Percentiles rank a stretch among this genome's conserved stretches.
phyloP scores from a whole-genome alignment of 2,329 filamentous ascomycete species.

The Colletotrichum orbiculare region DNA sequence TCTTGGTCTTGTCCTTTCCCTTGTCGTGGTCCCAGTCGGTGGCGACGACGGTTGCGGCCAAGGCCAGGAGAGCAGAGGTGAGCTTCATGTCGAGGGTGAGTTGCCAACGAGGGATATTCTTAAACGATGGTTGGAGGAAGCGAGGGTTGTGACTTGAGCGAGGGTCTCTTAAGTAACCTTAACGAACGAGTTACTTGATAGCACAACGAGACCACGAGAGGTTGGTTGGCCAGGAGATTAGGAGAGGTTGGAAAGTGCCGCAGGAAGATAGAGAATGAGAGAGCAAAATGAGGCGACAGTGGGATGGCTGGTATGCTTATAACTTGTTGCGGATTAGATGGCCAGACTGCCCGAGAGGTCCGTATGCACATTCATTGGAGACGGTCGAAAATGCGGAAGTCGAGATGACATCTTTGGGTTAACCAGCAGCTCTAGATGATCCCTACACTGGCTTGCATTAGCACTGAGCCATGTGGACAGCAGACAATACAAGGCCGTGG shows the following conservation, averaged over 20 bases:
- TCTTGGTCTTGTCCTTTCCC: constrained; percentile 33
- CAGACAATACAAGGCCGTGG: constrained; percentile 9
- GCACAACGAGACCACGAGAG: constrained; percentile 12
- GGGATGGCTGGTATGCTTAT: constrained; percentile 37
- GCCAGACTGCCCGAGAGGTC: constrained; percentile 1
- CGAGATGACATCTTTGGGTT: constrained; percentile 34
- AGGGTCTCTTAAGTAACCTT: constrained; percentile 39
- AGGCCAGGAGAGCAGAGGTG: constrained; percentile 27
- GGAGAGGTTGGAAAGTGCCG: constrained; percentile 31
- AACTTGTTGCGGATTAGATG: constrained; percentile 15
- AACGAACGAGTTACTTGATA: constrained; percentile 37
- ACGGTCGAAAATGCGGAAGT: constrained; percentile 16
- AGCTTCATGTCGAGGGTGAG: constrained; percentile 32
- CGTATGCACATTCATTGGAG: not conserved
- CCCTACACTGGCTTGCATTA: constrained; percentile 36
- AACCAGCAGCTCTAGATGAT: constrained; percentile 26
- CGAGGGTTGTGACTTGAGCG: constrained; percentile 28
- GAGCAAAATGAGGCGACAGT: constrained; percentile 9
- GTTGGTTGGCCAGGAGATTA: constrained; percentile 33
- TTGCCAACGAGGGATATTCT: constrained; percentile 22
- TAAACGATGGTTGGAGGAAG: constrained; percentile 22
- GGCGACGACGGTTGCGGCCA: constrained; percentile 30
- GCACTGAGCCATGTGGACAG: constrained; percentile 26
- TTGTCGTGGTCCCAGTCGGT: constrained; percentile 30
- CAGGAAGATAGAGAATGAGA: constrained; percentile 15